phyloP scores from a whole-genome alignment of 345 rosid species.

The Ceriops decandra region DNA sequence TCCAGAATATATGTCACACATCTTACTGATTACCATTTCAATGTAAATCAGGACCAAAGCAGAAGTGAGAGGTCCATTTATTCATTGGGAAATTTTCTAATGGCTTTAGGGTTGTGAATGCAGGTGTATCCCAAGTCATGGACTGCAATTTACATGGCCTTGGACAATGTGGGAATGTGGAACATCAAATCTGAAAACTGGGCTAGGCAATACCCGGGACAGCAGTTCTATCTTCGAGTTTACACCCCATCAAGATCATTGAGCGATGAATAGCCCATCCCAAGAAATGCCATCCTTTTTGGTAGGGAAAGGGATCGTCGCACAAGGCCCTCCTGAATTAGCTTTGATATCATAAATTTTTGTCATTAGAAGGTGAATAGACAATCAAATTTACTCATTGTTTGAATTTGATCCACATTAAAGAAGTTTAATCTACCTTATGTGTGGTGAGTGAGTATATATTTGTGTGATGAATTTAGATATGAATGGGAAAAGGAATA shows the following conservation, averaged over 20 bases:
- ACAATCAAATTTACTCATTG: too few relatives aligned
- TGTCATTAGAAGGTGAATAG: slow-evolving; percentile 73
- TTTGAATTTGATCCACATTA: too few relatives aligned
- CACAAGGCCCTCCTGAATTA: slow-evolving; percentile 50
- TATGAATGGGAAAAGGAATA: too few relatives aligned
- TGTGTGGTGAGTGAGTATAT: too few relatives aligned
- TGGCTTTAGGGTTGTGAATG: background rate
- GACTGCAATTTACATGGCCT: slow-evolving; percentile 63
- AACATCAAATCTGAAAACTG: slow-evolving; percentile 64
- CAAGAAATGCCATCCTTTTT: slow-evolving; percentile 53
- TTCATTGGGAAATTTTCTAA: background rate
- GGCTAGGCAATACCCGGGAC: slow-evolving; percentile 60
- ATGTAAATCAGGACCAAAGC: background rate
- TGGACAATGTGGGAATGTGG: slow-evolving; percentile 81
- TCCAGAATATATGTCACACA: background rate
- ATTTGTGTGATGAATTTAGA: too few relatives aligned
- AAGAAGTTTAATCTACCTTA: too few relatives aligned
- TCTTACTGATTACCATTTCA: background rate
- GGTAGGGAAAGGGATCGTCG: slow-evolving; percentile 68
- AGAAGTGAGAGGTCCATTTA: background rate
- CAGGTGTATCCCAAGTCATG: slow-evolving; percentile 70
- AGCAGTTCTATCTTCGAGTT: slow-evolving; percentile 59
- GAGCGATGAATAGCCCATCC: slow-evolving; percentile 65
- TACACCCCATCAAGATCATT: slow-evolving; percentile 47
- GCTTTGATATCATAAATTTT: background rate